These are phyloP conservation scores for Tolypocladium inflatum DNA, from an alignment of 2,329 filamentous ascomycete genomes.

Conservation along the genomic window DNA sequence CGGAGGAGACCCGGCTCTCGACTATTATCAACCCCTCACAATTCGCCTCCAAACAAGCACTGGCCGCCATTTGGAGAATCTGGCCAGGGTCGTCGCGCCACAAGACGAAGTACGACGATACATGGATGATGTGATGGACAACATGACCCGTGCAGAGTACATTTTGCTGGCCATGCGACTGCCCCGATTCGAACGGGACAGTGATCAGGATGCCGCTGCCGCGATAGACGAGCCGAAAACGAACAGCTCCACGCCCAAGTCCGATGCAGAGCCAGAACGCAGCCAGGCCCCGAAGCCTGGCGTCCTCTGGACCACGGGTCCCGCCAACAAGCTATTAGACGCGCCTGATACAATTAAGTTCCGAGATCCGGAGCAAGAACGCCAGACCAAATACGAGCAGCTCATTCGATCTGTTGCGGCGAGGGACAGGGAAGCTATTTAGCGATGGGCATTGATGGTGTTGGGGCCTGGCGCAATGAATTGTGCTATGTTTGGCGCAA, in stretches of 20 bases:
- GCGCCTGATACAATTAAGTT: conserved; percentile 11
- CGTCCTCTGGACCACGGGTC: conserved; percentile 25
- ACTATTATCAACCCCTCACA: conserved; percentile 70
- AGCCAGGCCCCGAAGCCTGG: conserved; percentile 14
- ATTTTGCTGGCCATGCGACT: conserved; percentile 58
- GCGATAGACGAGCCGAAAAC: conserved; percentile 19
- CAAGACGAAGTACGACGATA: conserved; percentile 54
- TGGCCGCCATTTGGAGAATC: conserved; percentile 49
- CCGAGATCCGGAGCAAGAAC: conserved; percentile 24
- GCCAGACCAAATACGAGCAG: conserved; percentile 24
- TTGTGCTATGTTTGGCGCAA: not conserved
- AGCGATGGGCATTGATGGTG: not conserved
- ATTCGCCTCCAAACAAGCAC: conserved; percentile 47
- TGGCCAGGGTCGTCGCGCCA: conserved; percentile 52
- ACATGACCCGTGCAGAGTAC: conserved; percentile 59
- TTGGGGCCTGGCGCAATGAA: not conserved
- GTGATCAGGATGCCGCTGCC: conserved; percentile 17
- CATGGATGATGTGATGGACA: conserved; percentile 63
- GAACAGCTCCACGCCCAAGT: conserved; percentile 19
- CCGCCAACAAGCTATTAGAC: conserved; percentile 5
- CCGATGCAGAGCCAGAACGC: conserved; percentile 14
- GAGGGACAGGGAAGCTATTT: conserved; percentile 18
- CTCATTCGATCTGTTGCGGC: conserved; percentile 26
- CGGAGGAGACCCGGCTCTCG: conserved; percentile 50
- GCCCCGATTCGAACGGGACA: conserved; percentile 30